phyloP scores from a whole-genome alignment of 306 rosid species.

The Castanopsis chinensis region DNA sequence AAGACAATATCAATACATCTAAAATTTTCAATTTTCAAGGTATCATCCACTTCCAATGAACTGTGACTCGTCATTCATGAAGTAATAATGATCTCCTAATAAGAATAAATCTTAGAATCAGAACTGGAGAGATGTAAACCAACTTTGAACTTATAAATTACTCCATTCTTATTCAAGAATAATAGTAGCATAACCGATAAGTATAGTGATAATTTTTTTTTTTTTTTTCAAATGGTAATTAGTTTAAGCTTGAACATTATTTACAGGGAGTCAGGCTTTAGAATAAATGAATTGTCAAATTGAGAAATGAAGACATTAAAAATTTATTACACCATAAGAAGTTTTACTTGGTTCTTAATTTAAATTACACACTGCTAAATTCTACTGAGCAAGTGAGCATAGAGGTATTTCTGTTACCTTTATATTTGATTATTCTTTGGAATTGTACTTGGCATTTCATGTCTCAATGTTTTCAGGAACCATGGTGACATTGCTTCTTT shows the following conservation, averaged over 20 bases:
- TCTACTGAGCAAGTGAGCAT: slow-evolving; percentile 45
- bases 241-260: background rate
- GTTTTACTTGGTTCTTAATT: slow-evolving; percentile 79
- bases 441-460: slow-evolving; percentile 11
- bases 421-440: slow-evolving; percentile 16
- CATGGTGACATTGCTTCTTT: too few relatives aligned
- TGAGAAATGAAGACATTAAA: slow-evolving; percentile 65
- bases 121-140: background rate
- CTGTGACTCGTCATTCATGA: background rate
- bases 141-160: background rate
- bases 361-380: slow-evolving; percentile 78
- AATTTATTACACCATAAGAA: slow-evolving; percentile 47
- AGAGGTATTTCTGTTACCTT: slow-evolving; percentile 38
- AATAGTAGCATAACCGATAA: background rate
- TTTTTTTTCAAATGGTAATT: background rate
- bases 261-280: slow-evolving; percentile 74
- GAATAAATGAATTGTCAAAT: slow-evolving; percentile 60
- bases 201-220: background rate
- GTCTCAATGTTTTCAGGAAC: background rate
- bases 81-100: background rate
- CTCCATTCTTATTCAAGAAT: background rate
- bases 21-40: background rate
- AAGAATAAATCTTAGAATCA: background rate
- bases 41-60: background rate
- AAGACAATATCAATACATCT: background rate